phyloP scores from a whole-genome alignment of 257 asterid species.

The Ophiorrhiza pumila region DNA sequence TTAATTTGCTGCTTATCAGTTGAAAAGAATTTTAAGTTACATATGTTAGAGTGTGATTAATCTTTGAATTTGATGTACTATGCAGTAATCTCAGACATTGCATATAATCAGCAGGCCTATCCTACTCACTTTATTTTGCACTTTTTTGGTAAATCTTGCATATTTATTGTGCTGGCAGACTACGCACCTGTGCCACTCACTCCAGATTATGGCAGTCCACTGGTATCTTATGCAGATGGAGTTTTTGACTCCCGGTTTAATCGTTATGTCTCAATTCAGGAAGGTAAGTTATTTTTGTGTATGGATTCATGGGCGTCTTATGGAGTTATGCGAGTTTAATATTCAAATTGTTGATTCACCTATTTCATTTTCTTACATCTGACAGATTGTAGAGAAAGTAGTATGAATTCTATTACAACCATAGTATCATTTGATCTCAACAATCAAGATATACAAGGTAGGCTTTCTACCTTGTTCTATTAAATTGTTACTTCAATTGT shows the following conservation, averaged over 20 bases:
- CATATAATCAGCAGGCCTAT: neutral
- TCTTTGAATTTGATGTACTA: too few species aligned
- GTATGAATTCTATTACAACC: constrained; percentile 56
- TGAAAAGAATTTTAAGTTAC: too few species aligned
- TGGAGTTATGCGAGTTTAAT: constrained; percentile 5
- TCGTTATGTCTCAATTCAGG: constrained; percentile 73
- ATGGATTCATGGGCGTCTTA: too few species aligned
- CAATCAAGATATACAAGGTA: constrained; percentile 48
- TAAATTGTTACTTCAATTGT: neutral
- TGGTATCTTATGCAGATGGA: constrained; percentile 88
- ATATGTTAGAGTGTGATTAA: too few species aligned
- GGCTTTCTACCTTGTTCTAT: constrained; percentile 1
- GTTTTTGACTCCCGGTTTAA: constrained; percentile 72
- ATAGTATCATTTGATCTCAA: constrained; percentile 68
- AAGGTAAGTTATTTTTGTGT: constrained; percentile 48
- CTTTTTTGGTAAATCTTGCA: constrained; percentile 4
- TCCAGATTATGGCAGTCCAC: constrained; percentile 72
- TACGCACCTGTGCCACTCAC: constrained; percentile 86
- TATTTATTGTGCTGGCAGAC: constrained; percentile 41
- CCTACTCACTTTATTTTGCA: neutral
- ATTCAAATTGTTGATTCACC: neutral
- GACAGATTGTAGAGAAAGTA: constrained; percentile 72
- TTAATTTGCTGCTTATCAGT: neutral
- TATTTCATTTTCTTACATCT: constrained; percentile 19
- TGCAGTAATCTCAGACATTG: neutral